Evolutionary conservation across 1,139 yeast species (phyloP).

Genomic region (Kodamaea derodonti): DNA sequence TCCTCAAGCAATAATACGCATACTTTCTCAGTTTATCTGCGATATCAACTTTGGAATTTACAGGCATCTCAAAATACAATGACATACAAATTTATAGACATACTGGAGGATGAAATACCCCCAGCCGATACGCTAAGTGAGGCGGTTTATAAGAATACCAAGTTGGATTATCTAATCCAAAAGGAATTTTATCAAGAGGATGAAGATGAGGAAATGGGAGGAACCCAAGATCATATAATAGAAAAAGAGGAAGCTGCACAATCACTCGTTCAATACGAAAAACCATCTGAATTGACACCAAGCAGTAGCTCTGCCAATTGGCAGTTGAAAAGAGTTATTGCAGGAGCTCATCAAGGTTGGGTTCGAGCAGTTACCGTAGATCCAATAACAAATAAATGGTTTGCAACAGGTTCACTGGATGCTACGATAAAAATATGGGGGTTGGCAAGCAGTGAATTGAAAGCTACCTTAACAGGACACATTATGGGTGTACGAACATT

Average conservation of each 20-base stretch:
- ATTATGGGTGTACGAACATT: constrained; percentile 83
- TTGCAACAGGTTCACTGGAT: constrained; percentile 88
- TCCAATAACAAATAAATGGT: constrained; percentile 80
- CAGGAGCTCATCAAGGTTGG: constrained; percentile 91
- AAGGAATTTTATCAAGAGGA: neutral
- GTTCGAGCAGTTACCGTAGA: constrained; percentile 77
- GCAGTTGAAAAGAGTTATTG: constrained; percentile 69
- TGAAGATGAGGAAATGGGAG: constrained; percentile 3
- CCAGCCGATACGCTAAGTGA: constrained; percentile 33
- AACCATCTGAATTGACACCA: neutral
- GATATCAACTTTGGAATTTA: neutral
- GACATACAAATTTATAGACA: constrained; percentile 5
- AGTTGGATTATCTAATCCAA: constrained; percentile 21
- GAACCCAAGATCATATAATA: neutral
- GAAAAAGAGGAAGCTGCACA: neutral
- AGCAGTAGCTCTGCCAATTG: constrained; percentile 29
- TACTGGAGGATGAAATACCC: constrained; percentile 16
- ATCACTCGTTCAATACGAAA: neutral
- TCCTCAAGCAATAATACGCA: constrained; percentile 11
- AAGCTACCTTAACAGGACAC: constrained; percentile 83
- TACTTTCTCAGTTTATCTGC: neutral
- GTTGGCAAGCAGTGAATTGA: constrained; percentile 65
- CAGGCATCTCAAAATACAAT: neutral
- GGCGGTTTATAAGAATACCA: constrained; percentile 29
- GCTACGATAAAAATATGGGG: constrained; percentile 92